phyloP scores from a whole-genome alignment of 495 filamentous ascomycete species.

The Neurospora sp. region DNA sequence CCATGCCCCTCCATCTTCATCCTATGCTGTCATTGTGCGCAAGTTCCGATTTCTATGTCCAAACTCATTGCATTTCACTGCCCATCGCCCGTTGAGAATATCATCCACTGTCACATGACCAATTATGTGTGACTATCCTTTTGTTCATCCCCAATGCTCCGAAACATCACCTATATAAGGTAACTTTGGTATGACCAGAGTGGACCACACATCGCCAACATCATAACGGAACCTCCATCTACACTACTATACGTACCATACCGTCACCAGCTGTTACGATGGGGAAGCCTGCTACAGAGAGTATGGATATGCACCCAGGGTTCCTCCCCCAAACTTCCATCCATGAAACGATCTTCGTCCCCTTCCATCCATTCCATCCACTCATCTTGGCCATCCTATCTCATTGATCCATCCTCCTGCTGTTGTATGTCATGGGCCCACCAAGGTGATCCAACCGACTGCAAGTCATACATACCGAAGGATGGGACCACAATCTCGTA shows the following conservation, averaged over 20 bases:
- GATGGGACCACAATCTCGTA: neutral
- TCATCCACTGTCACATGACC: neutral
- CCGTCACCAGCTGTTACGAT: neutral
- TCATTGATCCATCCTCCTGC: neutral
- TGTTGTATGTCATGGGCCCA: neutral
- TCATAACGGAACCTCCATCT: neutral
- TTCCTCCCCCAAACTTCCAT: neutral
- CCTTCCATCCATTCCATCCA: neutral
- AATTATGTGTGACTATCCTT: neutral
- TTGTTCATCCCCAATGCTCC: neutral
- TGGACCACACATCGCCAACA: neutral
- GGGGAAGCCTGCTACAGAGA: neutral
- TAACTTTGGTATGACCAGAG: neutral
- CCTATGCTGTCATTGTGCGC: slow-evolving; percentile 12
- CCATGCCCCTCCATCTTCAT: slow-evolving; percentile 2
- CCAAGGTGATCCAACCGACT: neutral
- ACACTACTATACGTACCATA: neutral
- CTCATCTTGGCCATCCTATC: neutral
- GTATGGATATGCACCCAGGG: neutral
- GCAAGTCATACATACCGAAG: neutral
- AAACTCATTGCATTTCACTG: neutral
- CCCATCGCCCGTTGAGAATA: neutral
- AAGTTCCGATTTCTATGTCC: neutral
- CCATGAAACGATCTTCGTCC: neutral
- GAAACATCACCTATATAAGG: neutral